These are phyloP conservation scores for Pseudogymnoascus sp. DNA, from an alignment of 2,329 filamentous ascomycete species.

Conservation along the genomic window DNA sequence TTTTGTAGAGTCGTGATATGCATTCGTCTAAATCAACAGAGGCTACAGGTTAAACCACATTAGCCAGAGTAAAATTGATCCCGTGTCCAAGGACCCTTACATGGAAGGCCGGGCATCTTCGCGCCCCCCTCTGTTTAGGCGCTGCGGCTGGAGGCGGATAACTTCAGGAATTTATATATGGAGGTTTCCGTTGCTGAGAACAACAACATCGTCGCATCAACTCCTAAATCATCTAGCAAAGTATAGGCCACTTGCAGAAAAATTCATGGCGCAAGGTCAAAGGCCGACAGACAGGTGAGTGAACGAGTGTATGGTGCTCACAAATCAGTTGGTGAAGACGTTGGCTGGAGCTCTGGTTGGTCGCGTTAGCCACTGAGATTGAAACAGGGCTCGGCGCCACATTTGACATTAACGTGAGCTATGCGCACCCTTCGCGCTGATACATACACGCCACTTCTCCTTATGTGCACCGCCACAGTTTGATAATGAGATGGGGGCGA, in stretches of 20 bases:
- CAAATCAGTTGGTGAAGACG: conserved; percentile 1
- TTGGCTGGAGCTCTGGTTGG: conserved; percentile 5
- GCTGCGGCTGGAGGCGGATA: conserved; percentile 17
- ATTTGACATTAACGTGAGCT: background rate
- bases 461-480: background rate
- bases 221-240: conserved; percentile 8
- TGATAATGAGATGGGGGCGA: background rate
- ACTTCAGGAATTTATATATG: conserved; percentile 20
- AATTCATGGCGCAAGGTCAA: background rate
- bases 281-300: conserved; percentile 2
- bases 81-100: conserved; percentile 31
- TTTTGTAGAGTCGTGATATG: conserved; percentile 92
- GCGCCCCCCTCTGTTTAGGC: conserved; percentile 17
- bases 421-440: background rate
- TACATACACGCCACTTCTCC: background rate
- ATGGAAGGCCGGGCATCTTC: conserved; percentile 49
- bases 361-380: conserved; percentile 3
- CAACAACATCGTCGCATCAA: conserved; percentile 28
- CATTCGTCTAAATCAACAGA: conserved; percentile 98
- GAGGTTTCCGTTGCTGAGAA: conserved; percentile 20
- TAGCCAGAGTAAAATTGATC: conserved; percentile 2
- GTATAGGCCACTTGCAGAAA: background rate
- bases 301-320: conserved; percentile 1
- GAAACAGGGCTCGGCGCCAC: conserved; percentile 2
- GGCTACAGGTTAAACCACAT: conserved; percentile 42